A percentile compares a stretch with the other conserved stretches of the same genome.
Conservation (phyloP, 2,329 filamentous ascomycete genomes). For the Trichoderma sp. region DNA sequence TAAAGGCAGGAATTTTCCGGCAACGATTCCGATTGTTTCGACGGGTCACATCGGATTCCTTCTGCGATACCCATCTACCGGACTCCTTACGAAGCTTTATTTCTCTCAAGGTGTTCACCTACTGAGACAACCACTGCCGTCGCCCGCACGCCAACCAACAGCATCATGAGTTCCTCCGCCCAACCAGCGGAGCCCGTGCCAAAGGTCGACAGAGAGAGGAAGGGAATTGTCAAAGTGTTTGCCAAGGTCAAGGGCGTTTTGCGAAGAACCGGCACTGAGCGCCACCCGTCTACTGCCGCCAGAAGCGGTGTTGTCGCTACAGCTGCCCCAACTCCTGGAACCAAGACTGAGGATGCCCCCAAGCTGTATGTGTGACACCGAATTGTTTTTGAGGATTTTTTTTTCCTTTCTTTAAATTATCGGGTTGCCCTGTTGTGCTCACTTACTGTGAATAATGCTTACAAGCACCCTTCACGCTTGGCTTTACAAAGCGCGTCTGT, state of each 20-base stretch:
- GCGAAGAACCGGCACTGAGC: slow-evolving; percentile 44
- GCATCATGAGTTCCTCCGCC: slow-evolving; percentile 50
- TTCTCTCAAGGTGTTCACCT: background rate
- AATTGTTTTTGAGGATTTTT: background rate
- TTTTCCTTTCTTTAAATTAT: too few relatives aligned
- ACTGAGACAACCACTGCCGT: slow-evolving; percentile 6
- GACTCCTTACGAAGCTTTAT: slow-evolving; percentile 11
- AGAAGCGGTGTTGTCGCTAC: background rate
- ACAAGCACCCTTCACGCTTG: background rate
- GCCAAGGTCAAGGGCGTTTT: slow-evolving; percentile 56
- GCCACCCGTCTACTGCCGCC: background rate
- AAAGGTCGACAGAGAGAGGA: slow-evolving; percentile 48
- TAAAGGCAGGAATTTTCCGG: slow-evolving; percentile 6
- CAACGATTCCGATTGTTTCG: slow-evolving; percentile 15
- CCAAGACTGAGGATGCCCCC: background rate
- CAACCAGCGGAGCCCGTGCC: slow-evolving; percentile 44
- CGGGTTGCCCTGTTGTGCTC: background rate
- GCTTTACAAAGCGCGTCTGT: background rate
- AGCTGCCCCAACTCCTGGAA: background rate
- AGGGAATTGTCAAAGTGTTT: slow-evolving; percentile 52
- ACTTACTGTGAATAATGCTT: background rate
- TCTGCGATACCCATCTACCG: slow-evolving; percentile 17
- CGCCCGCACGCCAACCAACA: slow-evolving; percentile 9
- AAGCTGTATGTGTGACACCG: slow-evolving; percentile 24
- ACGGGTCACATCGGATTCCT: background rate